Base-by-base conservation (phyloP, 2,329 filamentous ascomycete genomes). In the Ramichloridium luteum region DNA sequence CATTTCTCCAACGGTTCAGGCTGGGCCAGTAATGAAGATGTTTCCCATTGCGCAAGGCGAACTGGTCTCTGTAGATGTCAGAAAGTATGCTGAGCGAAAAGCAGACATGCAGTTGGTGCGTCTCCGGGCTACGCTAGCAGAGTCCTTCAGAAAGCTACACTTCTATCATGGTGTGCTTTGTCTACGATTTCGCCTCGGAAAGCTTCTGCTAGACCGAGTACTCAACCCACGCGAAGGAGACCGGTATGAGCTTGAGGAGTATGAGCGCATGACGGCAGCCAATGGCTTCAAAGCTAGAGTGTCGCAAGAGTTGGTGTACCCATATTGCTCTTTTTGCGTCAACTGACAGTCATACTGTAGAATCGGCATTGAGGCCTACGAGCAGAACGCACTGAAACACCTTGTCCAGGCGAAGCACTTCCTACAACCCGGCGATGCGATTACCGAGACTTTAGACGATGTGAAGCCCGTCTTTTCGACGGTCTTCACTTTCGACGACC, bases 151-250 rank as follows among this genome's bases (percentile, higher is more conserved):
- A 10, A 48, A 50, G 16, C 32, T 60, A 2, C 50, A 51, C 25
- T 56, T 47, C 33, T 55, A 51, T 29, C 49, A 46, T 27, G 56
- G 54, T 17, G 35, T 48, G 13, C 32, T 59, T 16, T 41, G 46
- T 3, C 36, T 60, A 27, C 51, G 55, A 10, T 37, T 58, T 5
- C 44, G 48, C 4, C 47, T 60, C n/a, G 57, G 57, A 4, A 54
- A 38, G 2, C 54, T 58, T 17, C 26, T 52, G 11, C 31, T 55
- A 6, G 37, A 26, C 2, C 37, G 36, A 12, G 55, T 44, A 30
- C 43, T 34, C 27, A 28, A 34, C 14, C 32, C 39, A 9, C 38
- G 40, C 11, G 17, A 34, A 13, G 39, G 44, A 11, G 43, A 29
- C 3, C 25, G 39, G 4, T 51, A 50, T 18, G 39, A 41, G 10